These are phyloP conservation scores for Microcera coccophila DNA, from an alignment of 2,329 filamentous ascomycete genomes.

Conservation along the genomic window DNA sequence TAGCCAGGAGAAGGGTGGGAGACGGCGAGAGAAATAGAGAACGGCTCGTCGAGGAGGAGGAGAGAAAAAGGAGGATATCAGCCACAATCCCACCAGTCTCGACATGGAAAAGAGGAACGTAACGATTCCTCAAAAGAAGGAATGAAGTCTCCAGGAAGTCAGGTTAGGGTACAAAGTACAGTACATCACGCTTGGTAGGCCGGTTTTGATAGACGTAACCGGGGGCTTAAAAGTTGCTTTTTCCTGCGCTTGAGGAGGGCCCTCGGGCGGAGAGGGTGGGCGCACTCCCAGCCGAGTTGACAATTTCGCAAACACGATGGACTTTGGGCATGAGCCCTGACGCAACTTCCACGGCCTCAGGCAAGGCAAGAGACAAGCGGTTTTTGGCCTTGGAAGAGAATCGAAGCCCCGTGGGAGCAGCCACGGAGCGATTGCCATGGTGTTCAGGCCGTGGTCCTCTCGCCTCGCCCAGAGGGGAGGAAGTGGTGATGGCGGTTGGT, in stretches of 20 bases:
- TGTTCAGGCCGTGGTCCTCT: conserved; percentile 1
- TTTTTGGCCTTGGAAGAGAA: too few relatives aligned
- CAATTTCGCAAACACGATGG: conserved; percentile 13
- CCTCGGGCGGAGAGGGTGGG: conserved; percentile 17
- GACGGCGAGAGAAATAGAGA: conserved; percentile 2
- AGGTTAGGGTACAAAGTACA: conserved; percentile 20
- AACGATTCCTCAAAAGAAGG: conserved; percentile 24
- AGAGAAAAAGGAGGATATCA: conserved; percentile 11
- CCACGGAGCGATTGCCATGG: conserved; percentile 9
- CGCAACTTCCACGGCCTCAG: neutral
- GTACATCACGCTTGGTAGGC: conserved; percentile 9
- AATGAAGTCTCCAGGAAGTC: conserved; percentile 22
- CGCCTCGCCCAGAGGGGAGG: neutral
- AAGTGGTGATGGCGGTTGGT: neutral
- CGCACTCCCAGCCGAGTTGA: conserved; percentile 26
- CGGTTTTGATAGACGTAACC: conserved; percentile 21
- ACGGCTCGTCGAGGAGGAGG: conserved; percentile 1
- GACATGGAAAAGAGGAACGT: conserved; percentile 18
- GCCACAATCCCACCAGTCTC: conserved; percentile 19
- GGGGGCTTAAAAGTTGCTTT: conserved; percentile 22
- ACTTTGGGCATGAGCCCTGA: conserved; percentile 1
- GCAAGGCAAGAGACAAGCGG: conserved; percentile 5
- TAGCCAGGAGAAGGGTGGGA: too few relatives aligned
- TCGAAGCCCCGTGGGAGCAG: conserved; percentile 15
- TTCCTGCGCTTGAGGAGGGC: conserved; percentile 19